These are phyloP conservation scores for Colletotrichum tofieldiae DNA, from an alignment of 2,329 filamentous ascomycete genomes.

Conservation along the genomic window DNA sequence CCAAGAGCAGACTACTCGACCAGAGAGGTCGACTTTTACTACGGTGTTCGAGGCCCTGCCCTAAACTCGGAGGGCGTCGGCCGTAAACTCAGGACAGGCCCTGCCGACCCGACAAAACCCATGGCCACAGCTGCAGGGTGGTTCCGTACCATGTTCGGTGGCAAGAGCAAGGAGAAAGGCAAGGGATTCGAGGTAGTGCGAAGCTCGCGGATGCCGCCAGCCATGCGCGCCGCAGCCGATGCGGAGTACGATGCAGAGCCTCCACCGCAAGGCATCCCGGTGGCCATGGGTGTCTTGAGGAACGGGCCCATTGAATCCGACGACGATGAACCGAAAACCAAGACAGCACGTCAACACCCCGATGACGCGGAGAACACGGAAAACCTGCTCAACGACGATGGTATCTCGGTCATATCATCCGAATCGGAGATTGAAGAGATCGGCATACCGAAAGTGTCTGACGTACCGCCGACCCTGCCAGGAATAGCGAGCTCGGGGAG, in stretches of 20 bases:
- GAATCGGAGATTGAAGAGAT: conserved; percentile 63
- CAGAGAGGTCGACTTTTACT: conserved; percentile 97
- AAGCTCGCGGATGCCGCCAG: conserved; percentile 87
- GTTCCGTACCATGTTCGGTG: conserved; percentile 84
- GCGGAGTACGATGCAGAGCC: conserved; percentile 74
- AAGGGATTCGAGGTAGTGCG: conserved; percentile 98
- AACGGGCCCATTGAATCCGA: conserved; percentile 77
- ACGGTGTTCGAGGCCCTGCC: conserved; percentile 90
- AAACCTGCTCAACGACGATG: conserved; percentile 63
- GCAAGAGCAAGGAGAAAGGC: conserved; percentile 92
- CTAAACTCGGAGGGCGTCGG: conserved; percentile 86
- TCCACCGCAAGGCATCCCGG: conserved; percentile 76
- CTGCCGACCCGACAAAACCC: conserved; percentile 93
- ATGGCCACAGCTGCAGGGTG: conserved; percentile 92
- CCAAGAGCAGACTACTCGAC: conserved; percentile 90
- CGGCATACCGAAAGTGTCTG: conserved; percentile 59
- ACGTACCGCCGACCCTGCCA: conserved; percentile 71
- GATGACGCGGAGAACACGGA: conserved; percentile 41
- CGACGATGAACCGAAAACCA: conserved; percentile 62
- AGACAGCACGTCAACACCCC: conserved; percentile 47
- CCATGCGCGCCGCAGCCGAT: conserved; percentile 72
- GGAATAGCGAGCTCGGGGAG: conserved; percentile 71
- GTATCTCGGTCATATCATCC: conserved; percentile 54
- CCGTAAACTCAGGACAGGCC: conserved; percentile 91
- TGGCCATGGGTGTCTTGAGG: conserved; percentile 73